Base-by-base conservation (phyloP, 345 rosid species). In the Melaleuca alternifolia region DNA sequence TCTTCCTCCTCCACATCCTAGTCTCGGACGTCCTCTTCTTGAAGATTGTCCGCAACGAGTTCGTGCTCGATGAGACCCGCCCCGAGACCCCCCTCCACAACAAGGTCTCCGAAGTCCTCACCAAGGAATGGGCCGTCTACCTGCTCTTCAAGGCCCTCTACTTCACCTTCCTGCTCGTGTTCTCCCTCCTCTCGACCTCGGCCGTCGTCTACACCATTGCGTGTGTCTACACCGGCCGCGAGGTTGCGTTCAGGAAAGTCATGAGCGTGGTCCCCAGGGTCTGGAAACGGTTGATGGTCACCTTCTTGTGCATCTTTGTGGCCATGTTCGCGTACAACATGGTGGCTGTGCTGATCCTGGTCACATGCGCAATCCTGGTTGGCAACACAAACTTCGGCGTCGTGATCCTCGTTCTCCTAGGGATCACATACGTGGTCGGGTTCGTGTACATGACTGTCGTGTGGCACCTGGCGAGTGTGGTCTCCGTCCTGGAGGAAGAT, bases 401-500 rank as follows among this genome's bases (percentile, higher is more conserved):
- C 24, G n/a, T 6, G 51, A 51, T 79, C 2, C 0, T 86, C 13
- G 37, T 84, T 0, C 77, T 51, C 50, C 23, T 89, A 1, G 7
- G 16, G 46, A 5, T 85, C 15, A 1, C 87, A 1, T 92, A 88
- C 87, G 15, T 89, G 3, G 59, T 37, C 3, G 94, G 93, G 15
- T 62, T 92, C 3, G 89, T 92, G 30, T 93, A 92, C 52, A 37
- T 93, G 71, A 89, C 88, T 83, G 56, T 92, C 26, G 65, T 91
- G 5, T 94, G 93, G 94, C 93, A 92, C 15, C 54, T 94, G 88
- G 94, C 94, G 0, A 87, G 91, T 26, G 95, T 93, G 12, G 91
- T 94, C 59, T 92, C 95, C 0, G 94, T 93, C 6, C 30, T 94
- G 81, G 94, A 94, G 87, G 94, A 92, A 26, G 87, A 77, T 10